Evolutionary conservation across 2,329 filamentous ascomycete genomes (phyloP).

Genomic region (Microascus cirrosus): DNA sequence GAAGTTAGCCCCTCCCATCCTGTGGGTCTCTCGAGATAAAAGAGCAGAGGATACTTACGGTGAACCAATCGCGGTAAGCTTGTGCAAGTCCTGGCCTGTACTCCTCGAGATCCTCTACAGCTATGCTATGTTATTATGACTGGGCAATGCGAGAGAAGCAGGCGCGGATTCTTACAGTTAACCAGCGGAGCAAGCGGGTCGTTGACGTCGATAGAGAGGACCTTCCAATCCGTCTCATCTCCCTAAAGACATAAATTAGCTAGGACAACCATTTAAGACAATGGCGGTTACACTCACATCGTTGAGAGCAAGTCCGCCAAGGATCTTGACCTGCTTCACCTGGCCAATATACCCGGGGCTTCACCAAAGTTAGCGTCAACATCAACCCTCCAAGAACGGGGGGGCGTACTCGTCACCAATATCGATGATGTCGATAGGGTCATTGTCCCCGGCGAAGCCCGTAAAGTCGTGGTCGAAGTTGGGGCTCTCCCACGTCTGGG

Average conservation of each 20-base stretch:
- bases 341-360: conserved; percentile 22
- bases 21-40: not conserved
- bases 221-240: conserved; percentile 27
- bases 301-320: conserved; percentile 25
- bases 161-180: conserved; percentile 14
- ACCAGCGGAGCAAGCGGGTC: conserved; percentile 23
- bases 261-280: not conserved
- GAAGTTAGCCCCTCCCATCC: not conserved
- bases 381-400: not conserved
- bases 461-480: conserved; percentile 27
- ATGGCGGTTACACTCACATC: conserved; percentile 15
- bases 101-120: conserved; percentile 22
- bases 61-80: conserved; percentile 26
- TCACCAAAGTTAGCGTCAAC: not conserved
- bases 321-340: conserved; percentile 28
- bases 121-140: conserved; percentile 8
- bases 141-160: not conserved
- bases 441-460: conserved; percentile 24
- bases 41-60: conserved; percentile 12
- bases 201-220: conserved; percentile 24
- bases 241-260: conserved; percentile 11
- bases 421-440: conserved; percentile 29
- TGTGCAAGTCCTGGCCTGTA: conserved; percentile 23
- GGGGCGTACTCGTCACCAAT: conserved; percentile 19
- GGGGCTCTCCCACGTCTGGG: conserved; percentile 31